Evolutionary conservation across 2,329 filamentous ascomycete species (phyloP).

Genomic region (Penicillium frequentans): DNA sequence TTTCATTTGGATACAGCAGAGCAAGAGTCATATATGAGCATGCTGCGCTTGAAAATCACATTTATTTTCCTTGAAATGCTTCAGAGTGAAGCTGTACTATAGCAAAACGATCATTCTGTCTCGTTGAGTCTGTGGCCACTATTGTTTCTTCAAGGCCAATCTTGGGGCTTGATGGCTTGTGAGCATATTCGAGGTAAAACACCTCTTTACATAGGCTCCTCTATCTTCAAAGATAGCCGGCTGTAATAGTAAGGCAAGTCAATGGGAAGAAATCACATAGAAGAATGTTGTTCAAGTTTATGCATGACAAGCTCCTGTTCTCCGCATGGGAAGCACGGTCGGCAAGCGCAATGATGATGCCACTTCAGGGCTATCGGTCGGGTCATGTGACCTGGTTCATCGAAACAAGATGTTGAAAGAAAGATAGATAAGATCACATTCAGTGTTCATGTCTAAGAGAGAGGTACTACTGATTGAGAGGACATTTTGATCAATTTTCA

Average conservation of each 20-base stretch:
- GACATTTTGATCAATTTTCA: neutral
- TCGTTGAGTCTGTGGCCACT: neutral
- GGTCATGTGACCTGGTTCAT: constrained; percentile 1
- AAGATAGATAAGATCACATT: neutral
- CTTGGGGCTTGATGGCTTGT: neutral
- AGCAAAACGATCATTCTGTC: neutral
- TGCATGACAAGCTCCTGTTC: neutral
- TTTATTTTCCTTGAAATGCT: neutral
- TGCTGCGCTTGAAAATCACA: too few species aligned
- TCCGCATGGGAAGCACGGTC: neutral
- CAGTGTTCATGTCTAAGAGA: neutral
- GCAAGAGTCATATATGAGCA: neutral
- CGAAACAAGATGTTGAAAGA: neutral
- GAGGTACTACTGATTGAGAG: neutral
- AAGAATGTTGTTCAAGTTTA: neutral
- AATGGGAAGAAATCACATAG: neutral
- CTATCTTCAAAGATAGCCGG: neutral
- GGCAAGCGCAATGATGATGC: neutral
- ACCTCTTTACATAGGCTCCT: neutral
- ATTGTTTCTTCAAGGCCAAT: neutral
- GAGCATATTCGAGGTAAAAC: neutral
- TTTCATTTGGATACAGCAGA: neutral
- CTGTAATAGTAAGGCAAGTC: too few species aligned
- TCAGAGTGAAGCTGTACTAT: neutral
- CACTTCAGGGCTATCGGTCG: constrained; percentile 2